These are phyloP conservation scores for Tricholoma hemisulphureum DNA, from an alignment of 768 basidiomycete species.

Conservation along the genomic window DNA sequence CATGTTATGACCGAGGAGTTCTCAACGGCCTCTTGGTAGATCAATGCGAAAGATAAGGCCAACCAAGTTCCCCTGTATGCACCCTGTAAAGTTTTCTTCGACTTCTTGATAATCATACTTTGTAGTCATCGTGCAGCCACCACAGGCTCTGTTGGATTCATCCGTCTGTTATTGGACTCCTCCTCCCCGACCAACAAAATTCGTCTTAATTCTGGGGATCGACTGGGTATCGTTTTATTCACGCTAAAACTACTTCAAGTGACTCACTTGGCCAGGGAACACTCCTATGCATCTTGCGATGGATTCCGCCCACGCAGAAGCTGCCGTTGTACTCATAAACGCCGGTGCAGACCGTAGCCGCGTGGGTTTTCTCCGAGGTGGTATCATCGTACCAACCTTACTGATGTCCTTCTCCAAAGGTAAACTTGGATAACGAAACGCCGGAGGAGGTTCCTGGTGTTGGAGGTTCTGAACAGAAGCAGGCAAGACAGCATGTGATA, in stretches of 20 bases:
- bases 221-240: slow-evolving; percentile 51
- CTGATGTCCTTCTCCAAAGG: slow-evolving; percentile 40
- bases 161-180: slow-evolving; percentile 80
- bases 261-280: slow-evolving; percentile 57
- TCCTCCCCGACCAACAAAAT: slow-evolving; percentile 74
- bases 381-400: slow-evolving; percentile 10
- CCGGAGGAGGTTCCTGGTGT: slow-evolving; percentile 90
- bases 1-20: slow-evolving; percentile 30
- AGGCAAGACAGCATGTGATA: slow-evolving; percentile 73
- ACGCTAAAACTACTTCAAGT: slow-evolving; percentile 11
- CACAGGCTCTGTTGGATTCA: slow-evolving; percentile 88
- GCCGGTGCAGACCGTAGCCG: slow-evolving; percentile 91
- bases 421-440: slow-evolving; percentile 81
- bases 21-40: slow-evolving; percentile 49
- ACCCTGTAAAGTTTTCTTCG: slow-evolving; percentile 15
- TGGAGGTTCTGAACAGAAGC: slow-evolving; percentile 84
- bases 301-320: slow-evolving; percentile 93
- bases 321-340: slow-evolving; percentile 87
- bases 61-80: slow-evolving; percentile 87
- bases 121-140: slow-evolving; percentile 92
- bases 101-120: slow-evolving; percentile 19
- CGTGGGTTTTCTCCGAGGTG: slow-evolving; percentile 47
- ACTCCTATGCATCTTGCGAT: slow-evolving; percentile 96
- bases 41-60: slow-evolving; percentile 92
- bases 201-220: slow-evolving; percentile 83